Base-by-base conservation (phyloP, 768 basidiomycete genomes). In the Stropharia rugosoannulata region DNA sequence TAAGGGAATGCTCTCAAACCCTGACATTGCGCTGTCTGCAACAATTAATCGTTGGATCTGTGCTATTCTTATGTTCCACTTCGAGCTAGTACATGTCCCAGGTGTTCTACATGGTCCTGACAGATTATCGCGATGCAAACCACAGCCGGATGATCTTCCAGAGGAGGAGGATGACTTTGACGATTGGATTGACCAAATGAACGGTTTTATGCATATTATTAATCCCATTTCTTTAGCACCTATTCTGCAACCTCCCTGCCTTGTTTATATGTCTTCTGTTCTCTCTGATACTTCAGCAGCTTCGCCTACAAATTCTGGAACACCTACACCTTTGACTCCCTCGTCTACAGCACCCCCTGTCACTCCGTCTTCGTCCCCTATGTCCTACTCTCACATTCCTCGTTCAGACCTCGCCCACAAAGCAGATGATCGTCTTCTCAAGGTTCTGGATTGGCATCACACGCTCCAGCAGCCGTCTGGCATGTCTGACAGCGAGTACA, bases 1-100 rank as follows among this genome's bases (percentile, higher is more conserved):
- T 9, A 70, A 69, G 42, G 71, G 68, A 4, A 76, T 75, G 74
- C 51, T 77, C 5, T 68, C 73, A 37, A 56, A 71, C n/a, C 73
- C 75, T 0, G 70, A 75, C 35, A 49, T 49, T 36, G 13, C 15
- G n/a, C 49, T 1, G 18, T 36, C n/a, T 5, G 49, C 49, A 5
- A 49, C n/a, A 3, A 49, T 51, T 3, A 51, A 51, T 25, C 50
- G 37, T 1, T 51, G 50, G 50, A 51, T 51, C 2, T 10, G 19
- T 4, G 4, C 50, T 10, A 36, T 71, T 0, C 56, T 73, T 1
- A 37, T 68, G 15, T 76, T 72, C 45, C 53, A 72, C 52, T 76
- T 78, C 48, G 62, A 54, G 4, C 56, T 78, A 0, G 43, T 60
- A 0, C 75, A 78, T 53, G 67, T 77, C 3, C 75, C 75, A 0